Evolutionary conservation across 2,329 filamentous ascomycete species (phyloP).

Genomic region (Talaromyces sp.): DNA sequence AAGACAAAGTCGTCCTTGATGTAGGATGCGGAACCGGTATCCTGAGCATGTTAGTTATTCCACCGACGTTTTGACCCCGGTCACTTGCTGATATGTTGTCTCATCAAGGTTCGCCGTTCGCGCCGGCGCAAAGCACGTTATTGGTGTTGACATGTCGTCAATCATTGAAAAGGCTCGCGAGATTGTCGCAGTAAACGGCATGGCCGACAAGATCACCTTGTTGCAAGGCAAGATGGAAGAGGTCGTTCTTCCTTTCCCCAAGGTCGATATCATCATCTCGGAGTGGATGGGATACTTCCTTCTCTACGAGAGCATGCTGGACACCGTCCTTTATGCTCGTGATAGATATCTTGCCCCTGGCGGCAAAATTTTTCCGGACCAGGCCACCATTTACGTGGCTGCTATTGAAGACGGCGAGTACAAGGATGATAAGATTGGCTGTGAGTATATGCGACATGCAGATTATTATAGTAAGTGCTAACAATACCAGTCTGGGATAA

Average conservation of each 20-base stretch:
- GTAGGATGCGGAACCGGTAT: conserved; percentile 94
- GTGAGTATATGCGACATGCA: conserved; percentile 51
- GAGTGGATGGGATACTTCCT: conserved; percentile 99
- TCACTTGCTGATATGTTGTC: background rate
- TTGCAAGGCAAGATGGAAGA: conserved; percentile 99
- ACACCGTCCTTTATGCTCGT: conserved; percentile 93
- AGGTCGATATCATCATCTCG: conserved; percentile 99
- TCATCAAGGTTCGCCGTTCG: conserved; percentile 83
- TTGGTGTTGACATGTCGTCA: conserved; percentile 98
- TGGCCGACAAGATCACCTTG: conserved; percentile 93
- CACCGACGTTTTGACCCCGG: background rate
- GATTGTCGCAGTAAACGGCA: conserved; percentile 87
- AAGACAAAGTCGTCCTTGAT: conserved; percentile 80
- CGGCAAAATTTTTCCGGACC: conserved; percentile 96
- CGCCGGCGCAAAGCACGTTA: conserved; percentile 96
- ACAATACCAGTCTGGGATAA: conserved; percentile 84
- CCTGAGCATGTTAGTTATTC: conserved; percentile 75
- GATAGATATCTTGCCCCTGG: conserved; percentile 84
- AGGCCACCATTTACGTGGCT: conserved; percentile 94
- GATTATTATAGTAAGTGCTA: conserved; percentile 13
- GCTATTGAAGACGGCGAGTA: conserved; percentile 99
- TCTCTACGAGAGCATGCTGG: conserved; percentile 97
- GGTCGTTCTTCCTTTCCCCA: conserved; percentile 82
- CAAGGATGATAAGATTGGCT: conserved; percentile 99
- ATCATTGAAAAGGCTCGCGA: conserved; percentile 98